Conservation (phyloP, 1,139 yeast species). For the Pneumocystis murina region DNA sequence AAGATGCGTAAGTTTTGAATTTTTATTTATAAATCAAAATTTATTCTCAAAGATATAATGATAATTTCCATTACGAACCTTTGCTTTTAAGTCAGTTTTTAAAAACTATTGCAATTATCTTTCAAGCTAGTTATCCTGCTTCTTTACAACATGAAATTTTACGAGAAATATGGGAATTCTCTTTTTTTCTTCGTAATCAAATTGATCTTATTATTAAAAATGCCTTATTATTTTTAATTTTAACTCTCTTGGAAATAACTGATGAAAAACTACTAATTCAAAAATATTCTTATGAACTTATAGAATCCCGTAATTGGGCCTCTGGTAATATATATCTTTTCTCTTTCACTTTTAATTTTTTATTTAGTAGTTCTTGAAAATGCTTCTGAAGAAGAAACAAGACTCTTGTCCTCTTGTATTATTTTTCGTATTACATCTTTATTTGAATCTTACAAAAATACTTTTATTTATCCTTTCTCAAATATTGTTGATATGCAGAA, state of each 20-base stretch:
- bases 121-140: not conserved
- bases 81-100: not conserved
- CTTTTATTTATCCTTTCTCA: no score
- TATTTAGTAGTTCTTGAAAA: not conserved
- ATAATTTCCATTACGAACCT: not conserved
- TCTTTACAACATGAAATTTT: not conserved
- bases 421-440: not conserved
- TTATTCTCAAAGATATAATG: not conserved
- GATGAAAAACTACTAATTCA: not conserved
- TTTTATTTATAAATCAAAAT: no score
- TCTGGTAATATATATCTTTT: not conserved
- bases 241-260: not conserved
- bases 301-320: not conserved
- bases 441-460: not conserved
- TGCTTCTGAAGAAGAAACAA: not conserved
- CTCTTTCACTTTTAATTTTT: not conserved
- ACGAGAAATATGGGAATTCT: not conserved
- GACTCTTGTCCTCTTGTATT: not conserved
- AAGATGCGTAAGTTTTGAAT: not conserved
- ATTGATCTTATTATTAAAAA: not conserved
- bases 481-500: no score
- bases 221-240: not conserved
- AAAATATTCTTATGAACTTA: no score
- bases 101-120: not conserved
- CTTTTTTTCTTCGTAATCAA: not conserved